Evolutionary conservation across 2,329 filamentous ascomycete genomes (phyloP), one percentile per base, ranked within the genome.

Genomic region (Claviceps monticola): DNA sequence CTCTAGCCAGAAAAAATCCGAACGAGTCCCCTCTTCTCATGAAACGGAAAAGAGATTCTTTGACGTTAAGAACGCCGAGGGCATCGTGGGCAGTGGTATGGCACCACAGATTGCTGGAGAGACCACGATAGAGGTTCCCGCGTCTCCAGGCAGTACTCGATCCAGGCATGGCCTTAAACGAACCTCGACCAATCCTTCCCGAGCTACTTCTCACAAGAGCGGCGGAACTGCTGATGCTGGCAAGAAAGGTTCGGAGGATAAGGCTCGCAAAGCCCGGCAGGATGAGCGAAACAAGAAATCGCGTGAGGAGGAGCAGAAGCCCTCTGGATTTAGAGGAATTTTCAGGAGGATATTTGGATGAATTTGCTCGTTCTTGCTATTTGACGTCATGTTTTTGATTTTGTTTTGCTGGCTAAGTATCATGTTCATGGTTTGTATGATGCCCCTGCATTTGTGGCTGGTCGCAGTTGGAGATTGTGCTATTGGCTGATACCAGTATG

Each of bases 31-130:
- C 36, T 64, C 61, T 29, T 65, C 66, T 5, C 53, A 46, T 23
- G 42, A 58, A 26, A 61, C 60, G 1, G 63, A 63, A 51, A 73
- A 68, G 63, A 69, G 61, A 49, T 72, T 72, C 58, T 73, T 74
- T 52, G 64, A 68, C 39, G 57, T 70, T 44, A 72, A 65, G 52
- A 63, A 68, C 34, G 62, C 60, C 9, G 60, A 71, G 54, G 70
- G 69, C 19, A 54, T 64, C 34, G 56, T 65, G 49, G 54, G 61
- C 36, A 54, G 48, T 44, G 58, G 59, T 19, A 56, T 62, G 3
- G 49, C 55, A 8, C 62, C 62, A 21, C 54, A 58, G 11, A 49
- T 54, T 53, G 57, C 39, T 5, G 56, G 60, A 19, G 62, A 62
- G 46, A 53, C 59, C 39, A 50, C 51, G 7, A 45, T 46, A 13